Base-by-base conservation (phyloP, 1,139 yeast genomes). In the Saccharomycopsis crataegensis region DNA sequence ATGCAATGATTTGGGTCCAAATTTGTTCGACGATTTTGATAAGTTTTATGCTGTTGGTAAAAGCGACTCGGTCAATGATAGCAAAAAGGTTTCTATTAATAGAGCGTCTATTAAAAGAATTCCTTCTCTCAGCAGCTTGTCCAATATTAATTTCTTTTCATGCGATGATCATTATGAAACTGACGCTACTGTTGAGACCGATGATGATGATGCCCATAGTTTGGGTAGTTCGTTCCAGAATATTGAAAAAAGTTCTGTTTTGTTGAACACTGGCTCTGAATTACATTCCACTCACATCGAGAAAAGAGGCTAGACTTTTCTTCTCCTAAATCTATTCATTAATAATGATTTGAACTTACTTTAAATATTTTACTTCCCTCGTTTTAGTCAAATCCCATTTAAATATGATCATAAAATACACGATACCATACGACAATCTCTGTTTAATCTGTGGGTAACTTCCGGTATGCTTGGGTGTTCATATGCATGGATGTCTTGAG, bases 1-100 rank as follows among this genome's bases (percentile, higher is more conserved):
- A 40, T 78, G 84, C 59, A 77, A 82, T 58, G 76, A 72, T 50
- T 72, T 80, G 51, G 90, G 90, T 1, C 87, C 88, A 0, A 75
- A 71, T 43, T 74, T 84, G 49, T 83, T 82, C 64, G 82, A 83
- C 6, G 86, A 81, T 61, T 75, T 79, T 28, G 74, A 79, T 4
- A 82, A 77, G 53, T 70, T 76, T 57, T 79, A 78, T 59, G 69
- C 70, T 55, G 66, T 67, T 11, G 57, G 57, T 28, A 53, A 41
- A 33, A 44, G 34, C 11, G 55, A 45, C 31, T 8, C 45, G 5
- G 11, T 45, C 2, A 32, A 17, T 9, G 14, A 11, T 9, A 22
- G 45, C 8, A 33, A n/a, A n/a, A 36, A 36, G 14, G 40, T 36
- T 36, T 36, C 40, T 36, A 36, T n/a, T 11, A 22, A 40, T 6